Evolutionary conservation across 2,329 filamentous ascomycete species (phyloP).

Genomic region (Ceratocystis harringtonii): DNA sequence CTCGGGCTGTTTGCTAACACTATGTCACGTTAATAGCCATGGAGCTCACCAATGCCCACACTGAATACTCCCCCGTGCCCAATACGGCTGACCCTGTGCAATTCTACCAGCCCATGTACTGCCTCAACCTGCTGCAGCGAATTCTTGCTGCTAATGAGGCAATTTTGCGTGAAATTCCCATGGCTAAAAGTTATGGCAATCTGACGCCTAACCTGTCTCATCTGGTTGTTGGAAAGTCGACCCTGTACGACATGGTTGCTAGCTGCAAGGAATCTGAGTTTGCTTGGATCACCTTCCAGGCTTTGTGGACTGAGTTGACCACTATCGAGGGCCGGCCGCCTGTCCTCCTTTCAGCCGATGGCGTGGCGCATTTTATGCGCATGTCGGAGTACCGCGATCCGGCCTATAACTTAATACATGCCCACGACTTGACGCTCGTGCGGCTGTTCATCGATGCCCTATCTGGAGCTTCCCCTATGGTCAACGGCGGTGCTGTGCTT

Average conservation of each 20-base stretch:
- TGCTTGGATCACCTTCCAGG: slow-evolving; percentile 66
- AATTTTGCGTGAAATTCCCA: slow-evolving; percentile 40
- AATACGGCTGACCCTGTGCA: slow-evolving; percentile 36
- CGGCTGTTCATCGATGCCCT: slow-evolving; percentile 61
- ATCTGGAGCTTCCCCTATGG: slow-evolving; percentile 38
- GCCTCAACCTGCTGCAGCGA: slow-evolving; percentile 55
- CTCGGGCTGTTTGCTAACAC: not conserved
- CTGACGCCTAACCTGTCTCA: slow-evolving; percentile 32
- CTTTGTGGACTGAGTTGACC: slow-evolving; percentile 65
- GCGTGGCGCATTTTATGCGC: slow-evolving; percentile 67
- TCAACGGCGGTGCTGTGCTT: slow-evolving; percentile 66
- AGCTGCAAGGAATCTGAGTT: slow-evolving; percentile 60
- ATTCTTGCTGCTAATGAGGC: slow-evolving; percentile 57
- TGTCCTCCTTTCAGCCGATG: slow-evolving; percentile 64
- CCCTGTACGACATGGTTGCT: slow-evolving; percentile 53
- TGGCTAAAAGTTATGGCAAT: slow-evolving; percentile 31
- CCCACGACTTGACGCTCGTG: slow-evolving; percentile 67
- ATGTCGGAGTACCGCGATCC: slow-evolving; percentile 59
- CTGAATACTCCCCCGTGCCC: slow-evolving; percentile 60
- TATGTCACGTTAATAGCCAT: slow-evolving; percentile 38
- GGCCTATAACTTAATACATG: slow-evolving; percentile 60
- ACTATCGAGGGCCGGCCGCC: slow-evolving; percentile 35
- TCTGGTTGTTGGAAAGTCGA: slow-evolving; percentile 44
- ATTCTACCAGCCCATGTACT: slow-evolving; percentile 70
- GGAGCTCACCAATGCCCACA: slow-evolving; percentile 66